phyloP scores from a whole-genome alignment of 2,329 filamentous ascomycete species.

The Colletotrichum horii region DNA sequence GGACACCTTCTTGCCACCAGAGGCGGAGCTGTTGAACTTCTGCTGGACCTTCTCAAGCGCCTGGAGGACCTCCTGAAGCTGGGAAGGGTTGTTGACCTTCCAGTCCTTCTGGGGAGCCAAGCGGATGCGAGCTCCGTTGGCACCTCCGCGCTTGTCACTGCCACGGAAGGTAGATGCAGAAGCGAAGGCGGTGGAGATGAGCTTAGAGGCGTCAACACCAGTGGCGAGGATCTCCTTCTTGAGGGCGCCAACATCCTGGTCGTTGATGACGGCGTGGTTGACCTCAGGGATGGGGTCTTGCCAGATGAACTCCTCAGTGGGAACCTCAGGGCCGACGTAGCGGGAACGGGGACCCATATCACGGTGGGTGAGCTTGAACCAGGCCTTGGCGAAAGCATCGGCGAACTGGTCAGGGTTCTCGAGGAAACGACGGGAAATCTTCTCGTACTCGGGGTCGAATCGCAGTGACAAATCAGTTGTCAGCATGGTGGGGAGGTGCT shows the following conservation, averaged over 20 bases:
- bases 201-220: conserved; percentile 62
- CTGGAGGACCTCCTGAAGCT: conserved; percentile 65
- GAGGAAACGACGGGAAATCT: conserved; percentile 76
- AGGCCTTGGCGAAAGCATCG: conserved; percentile 74
- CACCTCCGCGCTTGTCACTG: conserved; percentile 81
- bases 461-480: conserved; percentile 77
- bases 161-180: conserved; percentile 76
- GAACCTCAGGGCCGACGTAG: conserved; percentile 78
- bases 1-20: conserved; percentile 71
- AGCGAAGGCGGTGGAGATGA: conserved; percentile 72
- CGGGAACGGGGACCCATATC: conserved; percentile 75
- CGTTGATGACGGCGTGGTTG: conserved; percentile 63
- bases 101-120: conserved; percentile 75
- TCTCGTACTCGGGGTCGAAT: conserved; percentile 74
- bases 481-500: conserved; percentile 76
- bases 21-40: conserved; percentile 73
- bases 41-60: conserved; percentile 69
- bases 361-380: conserved; percentile 86
- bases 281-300: conserved; percentile 75
- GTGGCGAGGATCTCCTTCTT: conserved; percentile 71
- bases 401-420: conserved; percentile 72
- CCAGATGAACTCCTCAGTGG: conserved; percentile 73
- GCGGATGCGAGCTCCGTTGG: conserved; percentile 80
- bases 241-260: conserved; percentile 63
- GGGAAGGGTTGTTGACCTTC: conserved; percentile 75